phyloP scores from a whole-genome alignment of 495 filamentous ascomycete species.

The Talaromyces trachyspermus region DNA sequence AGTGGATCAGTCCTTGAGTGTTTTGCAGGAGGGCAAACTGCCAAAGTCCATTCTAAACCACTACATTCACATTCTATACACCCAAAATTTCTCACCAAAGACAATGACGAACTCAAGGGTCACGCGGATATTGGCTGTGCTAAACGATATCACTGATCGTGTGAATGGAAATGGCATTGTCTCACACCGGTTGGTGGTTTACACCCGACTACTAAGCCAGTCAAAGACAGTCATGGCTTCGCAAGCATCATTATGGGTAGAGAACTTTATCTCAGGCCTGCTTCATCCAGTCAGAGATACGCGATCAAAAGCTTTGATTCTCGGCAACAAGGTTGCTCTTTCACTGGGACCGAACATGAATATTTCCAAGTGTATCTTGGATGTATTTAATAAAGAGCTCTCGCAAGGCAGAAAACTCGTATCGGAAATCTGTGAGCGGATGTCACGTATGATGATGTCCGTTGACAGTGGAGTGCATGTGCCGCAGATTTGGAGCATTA shows the following conservation, averaged over 20 bases:
- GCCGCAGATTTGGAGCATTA: conserved; percentile 82
- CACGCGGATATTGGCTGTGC: conserved; percentile 54
- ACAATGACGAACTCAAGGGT: conserved; percentile 64
- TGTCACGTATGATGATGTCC: conserved; percentile 61
- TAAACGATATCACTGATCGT: conserved; percentile 65
- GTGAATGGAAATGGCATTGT: conserved; percentile 71
- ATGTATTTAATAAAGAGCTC: conserved; percentile 52
- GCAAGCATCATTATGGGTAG: conserved; percentile 54
- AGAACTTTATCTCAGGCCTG: conserved; percentile 73
- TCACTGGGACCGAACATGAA: conserved; percentile 56
- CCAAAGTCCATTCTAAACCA: conserved; percentile 73
- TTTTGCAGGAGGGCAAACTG: conserved; percentile 52
- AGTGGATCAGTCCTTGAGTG: conserved; percentile 66
- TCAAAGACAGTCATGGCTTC: conserved; percentile 58
- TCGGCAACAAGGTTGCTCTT: conserved; percentile 61
- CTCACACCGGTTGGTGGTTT: conserved; percentile 65
- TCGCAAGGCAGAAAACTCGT: conserved; percentile 53
- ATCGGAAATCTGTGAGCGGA: conserved; percentile 56
- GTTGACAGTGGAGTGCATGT: conserved; percentile 58
- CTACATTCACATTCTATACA: conserved; percentile 67
- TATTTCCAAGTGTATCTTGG: conserved; percentile 55
- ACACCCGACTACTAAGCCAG: conserved; percentile 65
- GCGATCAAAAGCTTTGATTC: conserved; percentile 59
- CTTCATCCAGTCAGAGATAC: conserved; percentile 72
- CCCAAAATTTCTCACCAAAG: conserved; percentile 67